These are phyloP conservation scores for Bipolaris cookei DNA, from an alignment of 2,329 filamentous ascomycete species.

Conservation along the genomic window DNA sequence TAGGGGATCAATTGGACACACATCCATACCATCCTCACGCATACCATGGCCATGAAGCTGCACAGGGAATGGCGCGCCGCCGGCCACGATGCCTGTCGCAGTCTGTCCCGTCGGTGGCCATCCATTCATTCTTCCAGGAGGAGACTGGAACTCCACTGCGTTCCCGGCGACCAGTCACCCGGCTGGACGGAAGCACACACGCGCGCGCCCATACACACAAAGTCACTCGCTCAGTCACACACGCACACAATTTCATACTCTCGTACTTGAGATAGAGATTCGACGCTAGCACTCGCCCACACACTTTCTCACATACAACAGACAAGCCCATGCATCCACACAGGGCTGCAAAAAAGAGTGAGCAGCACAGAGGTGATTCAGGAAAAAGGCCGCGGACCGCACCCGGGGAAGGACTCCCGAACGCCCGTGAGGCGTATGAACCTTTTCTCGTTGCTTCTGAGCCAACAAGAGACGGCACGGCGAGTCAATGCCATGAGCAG, in stretches of 20 bases:
- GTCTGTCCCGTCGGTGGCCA: neutral
- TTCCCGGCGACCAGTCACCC: constrained; percentile 44
- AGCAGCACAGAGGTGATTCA: constrained; percentile 15
- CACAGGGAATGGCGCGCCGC: neutral
- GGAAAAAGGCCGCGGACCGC: constrained; percentile 31
- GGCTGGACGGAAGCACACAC: constrained; percentile 23
- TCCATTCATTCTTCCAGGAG: neutral
- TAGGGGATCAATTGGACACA: neutral
- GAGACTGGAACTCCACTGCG: constrained; percentile 9
- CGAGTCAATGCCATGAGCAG: constrained; percentile 26
- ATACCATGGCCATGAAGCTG: neutral
- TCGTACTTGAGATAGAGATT: neutral
- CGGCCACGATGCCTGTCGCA: neutral
- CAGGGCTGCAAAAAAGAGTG: constrained; percentile 21
- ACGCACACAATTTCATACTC: neutral
- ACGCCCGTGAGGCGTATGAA: constrained; percentile 31
- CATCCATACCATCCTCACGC: too few species aligned
- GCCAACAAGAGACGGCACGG: constrained; percentile 31
- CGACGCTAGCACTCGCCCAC: neutral
- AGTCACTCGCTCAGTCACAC: neutral
- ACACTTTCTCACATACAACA: too few species aligned
- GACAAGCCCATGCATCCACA: constrained; percentile 4
- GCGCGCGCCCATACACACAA: neutral
- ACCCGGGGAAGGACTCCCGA: constrained; percentile 42
- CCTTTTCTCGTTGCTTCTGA: constrained; percentile 40